phyloP scores from a whole-genome alignment of 305 asterid species.

The Plantago lanceolata region DNA sequence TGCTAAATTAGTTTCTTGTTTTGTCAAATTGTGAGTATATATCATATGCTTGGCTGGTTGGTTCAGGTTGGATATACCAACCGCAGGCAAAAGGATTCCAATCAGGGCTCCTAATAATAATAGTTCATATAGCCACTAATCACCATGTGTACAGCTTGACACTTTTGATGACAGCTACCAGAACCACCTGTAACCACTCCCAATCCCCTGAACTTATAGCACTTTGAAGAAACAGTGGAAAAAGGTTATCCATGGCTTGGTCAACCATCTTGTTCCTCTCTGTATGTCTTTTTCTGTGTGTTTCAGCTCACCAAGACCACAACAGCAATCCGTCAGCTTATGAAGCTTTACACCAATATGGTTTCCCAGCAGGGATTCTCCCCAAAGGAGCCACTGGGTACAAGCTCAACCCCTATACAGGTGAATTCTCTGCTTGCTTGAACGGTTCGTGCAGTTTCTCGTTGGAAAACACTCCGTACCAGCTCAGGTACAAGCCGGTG shows the following conservation, averaged over 20 bases:
- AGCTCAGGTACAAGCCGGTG: conserved; percentile 32
- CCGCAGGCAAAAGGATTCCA: neutral
- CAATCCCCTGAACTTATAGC: too few relatives aligned
- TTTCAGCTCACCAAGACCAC: too few relatives aligned
- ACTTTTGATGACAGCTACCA: too few relatives aligned
- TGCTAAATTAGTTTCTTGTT: neutral
- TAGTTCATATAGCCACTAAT: too few relatives aligned
- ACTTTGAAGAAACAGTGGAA: too few relatives aligned
- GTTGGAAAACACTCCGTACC: conserved; percentile 22
- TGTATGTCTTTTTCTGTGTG: too few relatives aligned
- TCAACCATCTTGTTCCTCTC: too few relatives aligned
- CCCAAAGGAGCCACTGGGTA: conserved; percentile 34
- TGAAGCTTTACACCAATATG: conserved; percentile 32
- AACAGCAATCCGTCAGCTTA: too few relatives aligned
- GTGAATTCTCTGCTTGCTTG: conserved; percentile 34
- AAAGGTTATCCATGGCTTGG: too few relatives aligned
- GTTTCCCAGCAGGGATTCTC: conserved; percentile 41
- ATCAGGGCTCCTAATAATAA: neutral
- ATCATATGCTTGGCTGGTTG: too few relatives aligned
- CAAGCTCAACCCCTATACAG: conserved; percentile 32
- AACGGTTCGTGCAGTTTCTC: conserved; percentile 34
- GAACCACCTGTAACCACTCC: too few relatives aligned
- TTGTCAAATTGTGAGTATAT: neutral
- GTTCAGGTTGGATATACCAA: neutral
- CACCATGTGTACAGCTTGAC: too few relatives aligned